Evolutionary conservation across 257 asterid species (phyloP).

Genomic region (Lantana camara): DNA sequence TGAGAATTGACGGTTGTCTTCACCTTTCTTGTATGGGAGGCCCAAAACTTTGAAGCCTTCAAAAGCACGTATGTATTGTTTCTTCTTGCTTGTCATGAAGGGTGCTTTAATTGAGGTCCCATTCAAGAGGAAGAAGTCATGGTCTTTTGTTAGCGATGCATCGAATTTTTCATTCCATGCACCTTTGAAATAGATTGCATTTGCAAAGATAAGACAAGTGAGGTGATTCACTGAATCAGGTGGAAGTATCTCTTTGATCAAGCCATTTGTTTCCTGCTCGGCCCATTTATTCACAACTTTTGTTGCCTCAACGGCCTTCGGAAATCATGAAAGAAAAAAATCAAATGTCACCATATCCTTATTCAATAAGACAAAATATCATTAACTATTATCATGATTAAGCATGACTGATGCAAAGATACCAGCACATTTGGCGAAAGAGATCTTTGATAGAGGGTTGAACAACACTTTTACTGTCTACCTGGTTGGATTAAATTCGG

Average conservation of each 20-base stretch:
- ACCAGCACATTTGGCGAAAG: too few relatives aligned
- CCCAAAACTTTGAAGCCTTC: slow-evolving; percentile 52
- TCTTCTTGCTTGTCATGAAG: slow-evolving; percentile 52
- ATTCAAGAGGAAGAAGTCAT: slow-evolving; percentile 42
- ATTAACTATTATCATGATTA: too few relatives aligned
- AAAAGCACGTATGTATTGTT: slow-evolving; percentile 40
- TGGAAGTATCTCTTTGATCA: slow-evolving; percentile 52
- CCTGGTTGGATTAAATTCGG: too few relatives aligned
- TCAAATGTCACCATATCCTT: too few relatives aligned
- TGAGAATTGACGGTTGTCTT: slow-evolving; percentile 47
- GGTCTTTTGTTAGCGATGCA: slow-evolving; percentile 40
- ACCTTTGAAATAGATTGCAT: slow-evolving; percentile 61
- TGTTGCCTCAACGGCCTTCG: slow-evolving; percentile 42
- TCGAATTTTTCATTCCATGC: slow-evolving; percentile 54
- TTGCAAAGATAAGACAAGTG: slow-evolving; percentile 51
- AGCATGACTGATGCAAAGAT: too few relatives aligned
- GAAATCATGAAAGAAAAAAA: too few relatives aligned
- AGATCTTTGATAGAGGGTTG: too few relatives aligned
- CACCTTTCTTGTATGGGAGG: slow-evolving; percentile 47
- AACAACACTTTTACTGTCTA: too few relatives aligned
- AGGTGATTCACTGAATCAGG: slow-evolving; percentile 42
- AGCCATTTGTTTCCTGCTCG: slow-evolving; percentile 53
- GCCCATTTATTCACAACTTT: slow-evolving; percentile 53
- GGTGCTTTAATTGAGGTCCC: slow-evolving; percentile 48
- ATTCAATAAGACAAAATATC: too few relatives aligned